These are phyloP conservation scores for Citrus hindsii DNA, from an alignment of 345 rosid genomes.

Conservation along the genomic window DNA sequence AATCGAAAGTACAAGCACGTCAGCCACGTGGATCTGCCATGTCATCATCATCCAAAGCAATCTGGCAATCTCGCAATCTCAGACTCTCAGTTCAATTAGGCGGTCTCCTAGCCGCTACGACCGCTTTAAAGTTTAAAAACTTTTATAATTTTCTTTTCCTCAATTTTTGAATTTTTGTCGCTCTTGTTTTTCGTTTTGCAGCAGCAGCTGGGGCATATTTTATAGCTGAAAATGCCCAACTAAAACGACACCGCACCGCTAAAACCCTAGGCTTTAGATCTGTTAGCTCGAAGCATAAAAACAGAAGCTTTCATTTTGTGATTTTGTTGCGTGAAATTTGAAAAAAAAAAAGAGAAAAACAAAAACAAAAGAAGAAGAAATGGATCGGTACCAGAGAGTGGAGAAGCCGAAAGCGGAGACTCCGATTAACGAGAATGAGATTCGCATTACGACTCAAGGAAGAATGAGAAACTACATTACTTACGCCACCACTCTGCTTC, in stretches of 20 bases:
- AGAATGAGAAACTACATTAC: constrained; percentile 37
- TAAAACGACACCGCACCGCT: background rate
- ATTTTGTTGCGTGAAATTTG: background rate
- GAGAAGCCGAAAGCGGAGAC: constrained; percentile 29
- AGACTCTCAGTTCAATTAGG: background rate
- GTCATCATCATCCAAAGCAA: background rate
- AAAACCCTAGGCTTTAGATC: background rate
- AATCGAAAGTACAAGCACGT: background rate
- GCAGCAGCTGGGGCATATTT: too few relatives aligned
- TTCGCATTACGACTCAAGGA: constrained; percentile 40
- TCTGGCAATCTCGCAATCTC: background rate
- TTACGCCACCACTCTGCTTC: constrained; percentile 34
- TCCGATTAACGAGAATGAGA: constrained; percentile 34
- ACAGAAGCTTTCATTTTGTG: background rate
- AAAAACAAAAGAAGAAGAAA: background rate
- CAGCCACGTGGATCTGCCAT: background rate
- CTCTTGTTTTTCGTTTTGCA: background rate
- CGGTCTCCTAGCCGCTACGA: background rate
- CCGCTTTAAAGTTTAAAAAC: background rate
- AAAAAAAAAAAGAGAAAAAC: background rate
- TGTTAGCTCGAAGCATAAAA: background rate
- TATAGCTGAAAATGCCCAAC: background rate
- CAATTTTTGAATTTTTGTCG: background rate
- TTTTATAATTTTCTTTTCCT: background rate
- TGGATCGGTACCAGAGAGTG: constrained; percentile 35